A percentile compares a stretch with the other conserved stretches of the same genome.
Conservation (phyloP, 768 basidiomycete species). For the Amanita polypyramis region DNA sequence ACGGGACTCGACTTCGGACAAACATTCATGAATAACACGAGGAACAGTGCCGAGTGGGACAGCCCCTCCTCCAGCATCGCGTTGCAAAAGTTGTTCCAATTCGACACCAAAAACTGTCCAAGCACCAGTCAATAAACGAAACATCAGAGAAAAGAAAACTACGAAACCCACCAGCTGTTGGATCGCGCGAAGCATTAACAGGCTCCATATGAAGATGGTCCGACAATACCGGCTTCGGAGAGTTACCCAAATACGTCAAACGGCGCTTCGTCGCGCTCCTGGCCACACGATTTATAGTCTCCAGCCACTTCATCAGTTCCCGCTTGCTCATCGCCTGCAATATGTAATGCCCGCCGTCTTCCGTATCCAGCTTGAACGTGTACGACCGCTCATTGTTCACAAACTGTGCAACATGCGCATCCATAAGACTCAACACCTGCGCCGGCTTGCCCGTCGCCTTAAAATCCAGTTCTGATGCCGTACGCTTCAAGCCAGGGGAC, state of each 20-base stretch:
- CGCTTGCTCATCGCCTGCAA: conserved; percentile 61
- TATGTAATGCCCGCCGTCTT: conserved; percentile 79
- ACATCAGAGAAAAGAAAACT: background rate
- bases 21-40: conserved; percentile 50
- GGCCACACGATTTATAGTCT: conserved; percentile 60
- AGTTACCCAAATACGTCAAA: conserved; percentile 69
- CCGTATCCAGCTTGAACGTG: conserved; percentile 74
- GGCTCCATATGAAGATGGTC: conserved; percentile 65
- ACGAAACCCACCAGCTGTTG: conserved; percentile 51
- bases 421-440: conserved; percentile 63
- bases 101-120: conserved; percentile 66
- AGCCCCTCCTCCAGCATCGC: conserved; percentile 45
- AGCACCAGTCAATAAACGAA: conserved; percentile 9
- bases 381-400: conserved; percentile 78
- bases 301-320: conserved; percentile 73
- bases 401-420: conserved; percentile 58
- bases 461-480: conserved; percentile 71
- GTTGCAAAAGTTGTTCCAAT: conserved; percentile 53
- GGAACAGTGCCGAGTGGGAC: conserved; percentile 54
- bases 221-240: conserved; percentile 60
- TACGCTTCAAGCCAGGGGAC: conserved; percentile 36
- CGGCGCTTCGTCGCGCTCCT: conserved; percentile 69
- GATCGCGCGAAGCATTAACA: conserved; percentile 52
- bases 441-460: conserved; percentile 61
- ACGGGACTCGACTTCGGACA: conserved; percentile 62